phyloP scores from a whole-genome alignment of 495 filamentous ascomycete species.

The Neurospora tetraspora region DNA sequence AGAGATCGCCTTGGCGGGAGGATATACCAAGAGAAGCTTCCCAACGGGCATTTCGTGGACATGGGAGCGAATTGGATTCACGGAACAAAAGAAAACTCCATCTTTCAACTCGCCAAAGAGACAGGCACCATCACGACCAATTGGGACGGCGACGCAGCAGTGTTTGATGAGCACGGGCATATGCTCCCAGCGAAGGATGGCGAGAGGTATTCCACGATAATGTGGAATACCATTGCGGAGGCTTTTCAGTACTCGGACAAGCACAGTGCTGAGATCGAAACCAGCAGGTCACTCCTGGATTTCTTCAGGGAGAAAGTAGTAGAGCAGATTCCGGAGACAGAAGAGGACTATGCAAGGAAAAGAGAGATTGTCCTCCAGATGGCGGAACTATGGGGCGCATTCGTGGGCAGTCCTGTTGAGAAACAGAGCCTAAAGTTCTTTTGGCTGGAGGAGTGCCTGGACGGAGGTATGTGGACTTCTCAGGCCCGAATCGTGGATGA shows the following conservation, averaged over 20 bases:
- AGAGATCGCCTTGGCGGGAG: conserved; percentile 77
- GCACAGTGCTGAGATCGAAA: conserved; percentile 51
- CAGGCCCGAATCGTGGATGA: not conserved
- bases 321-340: conserved; percentile 40
- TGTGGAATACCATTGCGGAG: conserved; percentile 72
- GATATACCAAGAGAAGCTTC: conserved; percentile 44
- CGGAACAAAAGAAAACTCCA: conserved; percentile 76
- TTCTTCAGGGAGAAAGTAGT: conserved; percentile 59
- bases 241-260: conserved; percentile 74
- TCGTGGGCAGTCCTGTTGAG: conserved; percentile 69
- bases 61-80: conserved; percentile 96
- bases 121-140: conserved; percentile 51
- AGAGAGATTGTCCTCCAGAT: conserved; percentile 51
- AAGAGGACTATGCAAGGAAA: conserved; percentile 30
- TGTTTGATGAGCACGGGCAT: conserved; percentile 57
- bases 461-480: conserved; percentile 55
- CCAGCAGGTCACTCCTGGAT: conserved; percentile 60
- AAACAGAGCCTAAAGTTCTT: conserved; percentile 86
- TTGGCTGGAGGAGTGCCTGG: conserved; percentile 89
- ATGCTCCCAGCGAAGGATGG: conserved; percentile 43
- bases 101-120: conserved; percentile 62
- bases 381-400: conserved; percentile 74
- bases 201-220: conserved; percentile 43
- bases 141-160: conserved; percentile 45
- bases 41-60: conserved; percentile 39